Evolutionary conservation across 2,329 filamentous ascomycete species (phyloP).

Genomic region (Thyridium curvatum): DNA sequence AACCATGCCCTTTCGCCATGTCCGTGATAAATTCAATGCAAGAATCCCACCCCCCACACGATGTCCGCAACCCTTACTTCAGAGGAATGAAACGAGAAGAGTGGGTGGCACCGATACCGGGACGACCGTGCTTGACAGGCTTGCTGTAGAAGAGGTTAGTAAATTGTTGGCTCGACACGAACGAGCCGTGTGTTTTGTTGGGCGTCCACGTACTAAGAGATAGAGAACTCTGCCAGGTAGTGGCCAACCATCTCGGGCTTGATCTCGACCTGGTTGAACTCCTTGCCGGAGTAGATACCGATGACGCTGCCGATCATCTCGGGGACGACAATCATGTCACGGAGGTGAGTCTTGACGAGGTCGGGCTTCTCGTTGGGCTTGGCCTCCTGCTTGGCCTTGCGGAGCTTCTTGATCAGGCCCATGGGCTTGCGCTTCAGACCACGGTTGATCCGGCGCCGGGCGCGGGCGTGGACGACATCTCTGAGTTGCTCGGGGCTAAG

Average conservation of each 20-base stretch:
- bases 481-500: constrained; percentile 97
- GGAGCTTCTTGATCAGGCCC: constrained; percentile 99
- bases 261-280: constrained; percentile 99
- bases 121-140: constrained; percentile 99
- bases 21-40: constrained; percentile 47
- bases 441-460: constrained; percentile 98
- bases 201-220: constrained; percentile 96
- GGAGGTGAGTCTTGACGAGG: constrained; percentile 97
- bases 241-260: constrained; percentile 99
- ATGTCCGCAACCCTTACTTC: constrained; percentile 64
- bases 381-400: constrained; percentile 98
- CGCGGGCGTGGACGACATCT: constrained; percentile 98
- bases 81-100: constrained; percentile 99
- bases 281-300: constrained; percentile 99
- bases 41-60: constrained; percentile 39
- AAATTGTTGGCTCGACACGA: constrained; percentile 4
- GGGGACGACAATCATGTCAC: constrained; percentile 99
- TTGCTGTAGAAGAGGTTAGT: constrained; percentile 64
- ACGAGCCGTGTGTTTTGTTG: too few relatives aligned
- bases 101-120: constrained; percentile 99
- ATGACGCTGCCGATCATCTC: constrained; percentile 99
- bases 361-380: constrained; percentile 99
- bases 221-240: constrained; percentile 99
- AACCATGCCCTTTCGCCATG: constrained; percentile 52
- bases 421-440: constrained; percentile 99